A percentile compares a stretch with the other conserved stretches of the same genome.
These are phyloP conservation scores for Apophysomyces trapeziformis DNA, from an alignment of 371 early-diverging fungal genomes.

Conservation along the genomic window DNA sequence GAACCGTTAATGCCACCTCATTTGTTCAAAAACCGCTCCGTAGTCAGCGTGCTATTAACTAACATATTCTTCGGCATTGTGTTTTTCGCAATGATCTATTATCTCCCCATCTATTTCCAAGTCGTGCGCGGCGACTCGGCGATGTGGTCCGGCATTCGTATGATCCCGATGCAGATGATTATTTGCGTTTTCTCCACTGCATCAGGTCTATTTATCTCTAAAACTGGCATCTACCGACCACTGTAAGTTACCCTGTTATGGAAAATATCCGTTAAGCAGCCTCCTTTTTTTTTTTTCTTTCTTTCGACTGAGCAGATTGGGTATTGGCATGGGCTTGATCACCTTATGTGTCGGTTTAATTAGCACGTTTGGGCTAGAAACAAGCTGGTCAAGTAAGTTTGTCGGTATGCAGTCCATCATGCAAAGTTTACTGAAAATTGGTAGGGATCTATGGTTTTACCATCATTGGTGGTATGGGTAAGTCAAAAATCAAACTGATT, in stretches of 20 bases:
- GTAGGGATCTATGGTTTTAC: constrained; percentile 45
- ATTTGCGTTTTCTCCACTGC: constrained; percentile 40
- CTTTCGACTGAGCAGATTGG: constrained; percentile 21
- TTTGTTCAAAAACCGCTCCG: constrained; percentile 54
- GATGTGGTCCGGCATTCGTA: constrained; percentile 57
- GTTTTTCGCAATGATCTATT: constrained; percentile 61
- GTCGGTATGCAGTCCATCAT: neutral
- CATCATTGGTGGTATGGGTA: constrained; percentile 40
- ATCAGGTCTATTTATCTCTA: constrained; percentile 49
- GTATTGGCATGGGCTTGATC: constrained; percentile 43
- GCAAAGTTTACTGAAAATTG: neutral
- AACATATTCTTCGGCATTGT: constrained; percentile 62
- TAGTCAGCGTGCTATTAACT: constrained; percentile 45
- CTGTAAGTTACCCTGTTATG: constrained; percentile 29
- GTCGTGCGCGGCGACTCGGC: constrained; percentile 63
- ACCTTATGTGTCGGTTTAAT: constrained; percentile 41
- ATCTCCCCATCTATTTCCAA: constrained; percentile 80
- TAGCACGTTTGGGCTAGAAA: constrained; percentile 30
- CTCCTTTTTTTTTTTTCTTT: neutral
- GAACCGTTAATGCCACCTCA: constrained; percentile 64
- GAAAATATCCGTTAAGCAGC: neutral
- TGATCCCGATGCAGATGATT: constrained; percentile 58
- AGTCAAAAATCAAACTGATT: neutral
- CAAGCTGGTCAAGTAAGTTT: constrained; percentile 33
- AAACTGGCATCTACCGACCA: constrained; percentile 52